phyloP scores from a whole-genome alignment of 768 basidiomycete genomes.

The Leccinum olivaceopallidum region DNA sequence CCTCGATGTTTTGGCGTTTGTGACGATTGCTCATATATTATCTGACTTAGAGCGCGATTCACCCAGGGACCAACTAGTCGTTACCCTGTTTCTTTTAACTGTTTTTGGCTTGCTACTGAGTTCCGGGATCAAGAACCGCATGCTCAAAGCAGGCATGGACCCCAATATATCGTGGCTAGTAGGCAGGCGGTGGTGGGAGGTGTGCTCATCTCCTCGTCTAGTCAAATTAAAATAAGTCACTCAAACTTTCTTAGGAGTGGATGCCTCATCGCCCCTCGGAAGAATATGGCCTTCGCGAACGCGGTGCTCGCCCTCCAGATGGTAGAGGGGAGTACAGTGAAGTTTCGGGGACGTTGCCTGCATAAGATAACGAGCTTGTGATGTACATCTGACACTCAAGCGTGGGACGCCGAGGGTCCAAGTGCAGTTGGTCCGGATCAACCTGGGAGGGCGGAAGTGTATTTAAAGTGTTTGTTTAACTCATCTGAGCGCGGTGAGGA shows the following conservation, averaged over 20 bases:
- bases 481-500: conserved; percentile 16
- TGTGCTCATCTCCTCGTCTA: conserved; percentile 37
- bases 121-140: conserved; percentile 81
- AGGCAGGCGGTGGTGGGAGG: conserved; percentile 84
- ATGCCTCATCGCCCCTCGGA: conserved; percentile 53
- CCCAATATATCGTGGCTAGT: conserved; percentile 61
- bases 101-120: conserved; percentile 84
- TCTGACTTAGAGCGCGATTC: conserved; percentile 79
- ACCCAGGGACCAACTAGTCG: conserved; percentile 92
- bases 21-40: conserved; percentile 24
- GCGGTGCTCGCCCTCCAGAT: conserved; percentile 30
- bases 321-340: conserved; percentile 47
- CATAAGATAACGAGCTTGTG: conserved; percentile 15
- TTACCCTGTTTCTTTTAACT: conserved; percentile 85
- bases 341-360: conserved; percentile 35
- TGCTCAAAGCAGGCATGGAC: conserved; percentile 75
- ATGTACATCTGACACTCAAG: conserved; percentile 1
- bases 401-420: neutral
- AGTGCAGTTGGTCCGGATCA: neutral
- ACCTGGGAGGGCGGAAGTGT: neutral
- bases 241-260: conserved; percentile 31
- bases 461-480: conserved; percentile 1
- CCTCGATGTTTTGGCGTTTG: conserved; percentile 35
- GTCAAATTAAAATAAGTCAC: conserved; percentile 21
- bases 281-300: conserved; percentile 49